A percentile compares a stretch with the other conserved stretches of the same genome.
phyloP scores from a whole-genome alignment of 768 basidiomycete species.

The Auricularia heimuer region DNA sequence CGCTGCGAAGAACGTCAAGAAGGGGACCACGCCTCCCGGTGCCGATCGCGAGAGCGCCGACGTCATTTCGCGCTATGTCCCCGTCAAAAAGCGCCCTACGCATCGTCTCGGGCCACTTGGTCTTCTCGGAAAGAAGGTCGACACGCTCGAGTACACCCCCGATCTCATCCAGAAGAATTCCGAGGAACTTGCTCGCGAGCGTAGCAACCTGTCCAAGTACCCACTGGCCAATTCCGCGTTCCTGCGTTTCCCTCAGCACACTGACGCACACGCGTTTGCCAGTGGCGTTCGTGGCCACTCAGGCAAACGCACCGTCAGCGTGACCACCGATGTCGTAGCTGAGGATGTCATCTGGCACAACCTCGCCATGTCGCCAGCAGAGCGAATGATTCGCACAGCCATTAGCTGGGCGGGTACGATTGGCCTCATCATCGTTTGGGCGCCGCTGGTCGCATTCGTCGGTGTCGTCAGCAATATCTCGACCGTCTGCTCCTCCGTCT shows the following conservation, averaged over 20 bases:
- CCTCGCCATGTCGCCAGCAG: slow-evolving; percentile 81
- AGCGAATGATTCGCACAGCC: slow-evolving; percentile 54
- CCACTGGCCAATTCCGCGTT: slow-evolving; percentile 67
- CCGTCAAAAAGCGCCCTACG: slow-evolving; percentile 62
- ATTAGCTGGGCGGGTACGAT: slow-evolving; percentile 68
- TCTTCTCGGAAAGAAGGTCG: slow-evolving; percentile 79
- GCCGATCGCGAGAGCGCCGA: slow-evolving; percentile 22
- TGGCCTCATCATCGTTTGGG: slow-evolving; percentile 79
- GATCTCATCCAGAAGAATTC: slow-evolving; percentile 58
- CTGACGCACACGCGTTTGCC: slow-evolving; percentile 81
- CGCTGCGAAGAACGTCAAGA: slow-evolving; percentile 17
- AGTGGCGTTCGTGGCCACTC: slow-evolving; percentile 62
- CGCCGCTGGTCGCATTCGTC: slow-evolving; percentile 66
- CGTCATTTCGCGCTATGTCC: slow-evolving; percentile 37
- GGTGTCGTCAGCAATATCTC: slow-evolving; percentile 78
- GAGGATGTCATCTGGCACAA: slow-evolving; percentile 90
- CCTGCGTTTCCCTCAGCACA: slow-evolving; percentile 84
- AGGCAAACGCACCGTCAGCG: slow-evolving; percentile 59
- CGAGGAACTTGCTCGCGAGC: slow-evolving; percentile 42
- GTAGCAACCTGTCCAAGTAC: slow-evolving; percentile 31
- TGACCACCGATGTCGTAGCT: slow-evolving; percentile 75
- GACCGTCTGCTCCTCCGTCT: slow-evolving; percentile 48
- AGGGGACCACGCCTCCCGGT: slow-evolving; percentile 12
- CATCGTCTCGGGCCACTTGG: slow-evolving; percentile 62
- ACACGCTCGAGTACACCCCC: slow-evolving; percentile 85